These are phyloP conservation scores for Mycosarcoma mackinlayi DNA, from an alignment of 1,284 basidiomycete genomes.

Conservation along the genomic window DNA sequence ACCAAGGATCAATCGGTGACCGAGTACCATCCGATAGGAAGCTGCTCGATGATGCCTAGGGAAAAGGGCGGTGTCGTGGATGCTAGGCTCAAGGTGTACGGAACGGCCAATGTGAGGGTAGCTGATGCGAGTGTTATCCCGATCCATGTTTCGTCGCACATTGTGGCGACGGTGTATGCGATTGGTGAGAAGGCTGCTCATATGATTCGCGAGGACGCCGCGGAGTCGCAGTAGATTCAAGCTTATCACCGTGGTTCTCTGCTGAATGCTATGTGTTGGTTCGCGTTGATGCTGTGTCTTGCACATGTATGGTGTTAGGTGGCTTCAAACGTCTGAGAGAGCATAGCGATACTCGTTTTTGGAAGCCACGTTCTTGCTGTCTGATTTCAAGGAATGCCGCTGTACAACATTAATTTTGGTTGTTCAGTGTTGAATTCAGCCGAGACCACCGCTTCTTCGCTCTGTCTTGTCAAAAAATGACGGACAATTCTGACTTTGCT, in stretches of 20 bases:
- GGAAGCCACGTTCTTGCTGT: too few relatives aligned
- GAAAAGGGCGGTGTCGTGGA: slow-evolving; percentile 77
- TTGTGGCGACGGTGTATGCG: slow-evolving; percentile 48
- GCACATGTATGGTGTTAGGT: too few relatives aligned
- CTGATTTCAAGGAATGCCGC: too few relatives aligned
- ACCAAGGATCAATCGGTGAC: slow-evolving; percentile 52
- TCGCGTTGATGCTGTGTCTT: too few relatives aligned
- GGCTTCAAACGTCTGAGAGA: too few relatives aligned
- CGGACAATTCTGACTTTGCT: too few relatives aligned
- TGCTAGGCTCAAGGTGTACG: slow-evolving; percentile 75
- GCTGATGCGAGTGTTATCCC: slow-evolving; percentile 66
- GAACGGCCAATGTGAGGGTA: slow-evolving; percentile 74
- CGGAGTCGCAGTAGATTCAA: slow-evolving; percentile 1
- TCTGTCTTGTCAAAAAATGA: too few relatives aligned
- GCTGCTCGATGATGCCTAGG: slow-evolving; percentile 76
- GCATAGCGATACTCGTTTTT: too few relatives aligned
- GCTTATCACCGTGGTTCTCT: not conserved
- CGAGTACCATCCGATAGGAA: slow-evolving; percentile 72
- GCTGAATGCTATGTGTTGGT: too few relatives aligned
- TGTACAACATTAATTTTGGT: too few relatives aligned
- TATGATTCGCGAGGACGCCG: slow-evolving; percentile 46
- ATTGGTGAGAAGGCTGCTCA: slow-evolving; percentile 49
- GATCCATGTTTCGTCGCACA: slow-evolving; percentile 47
- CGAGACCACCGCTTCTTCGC: too few relatives aligned
- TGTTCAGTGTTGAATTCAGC: too few relatives aligned